phyloP scores from a whole-genome alignment of 192 early-diverging fungal species.

The Podila epicladia region DNA sequence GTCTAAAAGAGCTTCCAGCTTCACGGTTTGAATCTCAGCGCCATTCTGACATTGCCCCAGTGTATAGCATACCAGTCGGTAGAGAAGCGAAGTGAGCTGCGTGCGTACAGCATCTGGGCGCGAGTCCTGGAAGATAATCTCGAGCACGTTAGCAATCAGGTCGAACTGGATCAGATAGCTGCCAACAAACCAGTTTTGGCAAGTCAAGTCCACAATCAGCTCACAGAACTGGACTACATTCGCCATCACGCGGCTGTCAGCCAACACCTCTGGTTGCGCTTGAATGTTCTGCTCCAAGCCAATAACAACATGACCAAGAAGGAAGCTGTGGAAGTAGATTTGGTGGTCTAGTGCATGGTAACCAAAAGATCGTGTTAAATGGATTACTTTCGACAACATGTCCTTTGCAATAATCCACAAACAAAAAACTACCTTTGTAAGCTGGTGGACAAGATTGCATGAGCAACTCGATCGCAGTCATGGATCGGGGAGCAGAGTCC shows the following conservation, averaged over 20 bases:
- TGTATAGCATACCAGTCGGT: constrained; percentile 63
- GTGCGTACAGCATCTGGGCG: constrained; percentile 38
- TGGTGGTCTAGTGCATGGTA: constrained; percentile 26
- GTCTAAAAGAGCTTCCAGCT: constrained; percentile 54
- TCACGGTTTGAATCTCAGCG: constrained; percentile 53
- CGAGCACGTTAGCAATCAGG: constrained; percentile 65
- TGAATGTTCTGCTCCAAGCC: constrained; percentile 48
- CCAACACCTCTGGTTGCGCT: constrained; percentile 31
- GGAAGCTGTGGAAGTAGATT: constrained; percentile 45
- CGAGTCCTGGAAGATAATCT: constrained; percentile 51
- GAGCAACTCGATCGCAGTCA: constrained; percentile 29
- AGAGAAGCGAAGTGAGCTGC: constrained; percentile 50
- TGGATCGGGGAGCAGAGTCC: constrained; percentile 40
- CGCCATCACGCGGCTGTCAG: constrained; percentile 42
- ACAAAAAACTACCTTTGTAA: constrained; percentile 26
- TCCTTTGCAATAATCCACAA: not conserved
- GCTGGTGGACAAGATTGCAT: constrained; percentile 47
- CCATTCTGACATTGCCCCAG: constrained; percentile 51
- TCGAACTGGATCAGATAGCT: constrained; percentile 46
- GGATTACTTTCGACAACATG: not conserved
- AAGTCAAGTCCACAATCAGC: constrained; percentile 43
- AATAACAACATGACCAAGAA: constrained; percentile 44
- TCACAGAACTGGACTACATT: constrained; percentile 46
- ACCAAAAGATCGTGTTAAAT: not conserved
- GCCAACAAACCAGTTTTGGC: constrained; percentile 44